Evolutionary conservation across 1,139 yeast genomes (phyloP).

Genomic region (Geotrichum aggregatum): DNA sequence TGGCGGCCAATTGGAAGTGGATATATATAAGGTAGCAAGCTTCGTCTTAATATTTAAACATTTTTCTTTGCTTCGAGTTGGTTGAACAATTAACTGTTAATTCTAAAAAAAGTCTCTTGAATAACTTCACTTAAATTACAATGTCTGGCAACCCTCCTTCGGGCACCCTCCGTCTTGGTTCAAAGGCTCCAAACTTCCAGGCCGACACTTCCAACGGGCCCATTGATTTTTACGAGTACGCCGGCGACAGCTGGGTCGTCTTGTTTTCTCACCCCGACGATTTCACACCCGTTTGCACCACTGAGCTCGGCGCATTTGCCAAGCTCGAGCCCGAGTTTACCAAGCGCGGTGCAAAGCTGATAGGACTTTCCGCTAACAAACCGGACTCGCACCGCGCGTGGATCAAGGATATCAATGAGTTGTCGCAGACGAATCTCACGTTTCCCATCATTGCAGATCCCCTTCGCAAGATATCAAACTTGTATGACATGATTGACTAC

Average conservation of each 20-base stretch:
- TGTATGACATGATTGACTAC: slow-evolving; percentile 74
- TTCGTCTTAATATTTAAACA: not conserved
- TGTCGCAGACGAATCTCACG: slow-evolving; percentile 58
- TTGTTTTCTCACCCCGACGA: slow-evolving; percentile 85
- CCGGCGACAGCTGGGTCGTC: slow-evolving; percentile 72
- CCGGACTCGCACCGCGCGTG: slow-evolving; percentile 68
- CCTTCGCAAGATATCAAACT: slow-evolving; percentile 60
- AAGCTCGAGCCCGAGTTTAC: slow-evolving; percentile 77
- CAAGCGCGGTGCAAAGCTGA: slow-evolving; percentile 68
- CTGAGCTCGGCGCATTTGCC: slow-evolving; percentile 85
- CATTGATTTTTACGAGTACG: slow-evolving; percentile 69
- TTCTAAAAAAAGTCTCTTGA: too few species aligned
- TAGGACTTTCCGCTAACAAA: slow-evolving; percentile 74
- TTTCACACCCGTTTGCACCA: slow-evolving; percentile 86
- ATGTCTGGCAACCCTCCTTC: slow-evolving; percentile 26
- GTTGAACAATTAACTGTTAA: too few species aligned
- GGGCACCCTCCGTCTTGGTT: slow-evolving; percentile 48
- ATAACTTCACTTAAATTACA: too few species aligned
- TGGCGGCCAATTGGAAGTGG: not conserved
- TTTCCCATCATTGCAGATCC: slow-evolving; percentile 84
- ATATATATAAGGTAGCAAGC: too few species aligned
- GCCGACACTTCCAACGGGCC: slow-evolving; percentile 72
- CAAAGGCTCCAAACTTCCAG: slow-evolving; percentile 75
- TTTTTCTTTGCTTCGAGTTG: not conserved
- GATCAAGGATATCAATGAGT: slow-evolving; percentile 80